Base-by-base conservation (phyloP, 129 eudicot species). In the Tanacetum coccineum region DNA sequence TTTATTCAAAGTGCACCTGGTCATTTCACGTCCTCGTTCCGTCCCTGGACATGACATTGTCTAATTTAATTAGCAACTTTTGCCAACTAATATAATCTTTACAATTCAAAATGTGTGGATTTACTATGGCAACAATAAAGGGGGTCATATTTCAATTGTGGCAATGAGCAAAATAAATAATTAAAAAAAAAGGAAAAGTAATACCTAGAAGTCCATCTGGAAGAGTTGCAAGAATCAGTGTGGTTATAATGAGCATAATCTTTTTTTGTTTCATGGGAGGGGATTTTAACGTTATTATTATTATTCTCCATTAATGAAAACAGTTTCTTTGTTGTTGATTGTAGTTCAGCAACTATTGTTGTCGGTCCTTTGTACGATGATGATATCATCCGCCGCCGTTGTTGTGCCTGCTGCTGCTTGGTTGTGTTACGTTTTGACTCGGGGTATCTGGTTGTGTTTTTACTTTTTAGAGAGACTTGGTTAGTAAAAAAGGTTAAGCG, bases 201-300 rank as follows among this genome's bases (percentile, higher is more conserved):
- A n/a, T 14, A 84, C 97, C 77, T 88, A 26, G 96, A 77, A 44
- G 80, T 85, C 96, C 98, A 92, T 62, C 96, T 76, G 20, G 79
- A 58, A 50, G 74, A 72, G 30, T 76, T 82, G 87, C 89, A 88
- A 52, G 91, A 61, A 74, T 92, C 98, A 42, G 85, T 83, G 81
- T 92, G 98, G 59, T 80, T 76, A 66, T 85, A 91, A 25, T 85
- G 97, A 20, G 30, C 4, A 74, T 79, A 72, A 21, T 70, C 85
- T 62, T 73, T 49, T 25, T 57, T 78, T n/a, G 75, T 63, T 30
- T 22, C 53, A 4, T 32, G 8, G 39, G 39, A 32, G 25, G 63
- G 70, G 49, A 67, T 40, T 61, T 75, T 60, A 2, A 54, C 13
- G 22, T 22, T 63, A 1, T 14, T 62, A 4, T 22, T 63, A 2